phyloP scores from a whole-genome alignment of 2,329 filamentous ascomycete species.

The Trichoderma hamatum region DNA sequence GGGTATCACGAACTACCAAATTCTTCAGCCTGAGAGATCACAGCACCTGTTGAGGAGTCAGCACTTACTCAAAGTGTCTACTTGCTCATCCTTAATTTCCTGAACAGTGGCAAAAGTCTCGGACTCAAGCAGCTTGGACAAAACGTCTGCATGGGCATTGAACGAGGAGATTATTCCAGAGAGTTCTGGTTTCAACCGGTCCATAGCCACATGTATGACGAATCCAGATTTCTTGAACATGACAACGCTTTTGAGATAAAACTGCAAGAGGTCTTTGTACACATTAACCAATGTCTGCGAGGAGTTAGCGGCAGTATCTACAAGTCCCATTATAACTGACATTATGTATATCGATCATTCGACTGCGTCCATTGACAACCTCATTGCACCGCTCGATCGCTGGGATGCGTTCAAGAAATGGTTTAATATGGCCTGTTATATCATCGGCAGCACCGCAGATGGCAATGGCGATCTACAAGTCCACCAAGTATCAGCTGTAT shows the following conservation, averaged over 20 bases:
- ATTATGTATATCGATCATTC: constrained; percentile 12
- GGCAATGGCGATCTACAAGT: constrained; percentile 16
- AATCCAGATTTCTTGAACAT: constrained; percentile 8
- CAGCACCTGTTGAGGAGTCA: not conserved
- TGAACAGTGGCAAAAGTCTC: constrained; percentile 15
- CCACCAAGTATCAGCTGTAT: too few species aligned
- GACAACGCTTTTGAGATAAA: constrained; percentile 7
- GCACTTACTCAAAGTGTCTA: not conserved
- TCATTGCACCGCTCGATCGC: constrained; percentile 19
- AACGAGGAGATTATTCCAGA: constrained; percentile 5
- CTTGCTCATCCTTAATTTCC: constrained; percentile 21
- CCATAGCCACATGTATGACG: not conserved
- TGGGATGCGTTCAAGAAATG: constrained; percentile 16
- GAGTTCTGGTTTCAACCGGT: not conserved
- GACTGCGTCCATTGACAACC: not conserved
- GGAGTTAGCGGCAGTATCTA: not conserved
- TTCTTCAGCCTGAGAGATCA: not conserved
- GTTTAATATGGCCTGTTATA: constrained; percentile 12
- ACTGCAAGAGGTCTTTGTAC: constrained; percentile 21
- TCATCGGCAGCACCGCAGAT: constrained; percentile 23
- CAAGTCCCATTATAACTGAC: not conserved
- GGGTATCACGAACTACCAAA: constrained; percentile 19
- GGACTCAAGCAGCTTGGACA: not conserved
- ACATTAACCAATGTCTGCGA: constrained; percentile 15
- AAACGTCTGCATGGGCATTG: not conserved